A percentile compares a stretch with the other conserved stretches of the same genome.
These are phyloP conservation scores for Tolypocladium ovalisporum DNA, from an alignment of 2,329 filamentous ascomycete genomes.

Conservation along the genomic window DNA sequence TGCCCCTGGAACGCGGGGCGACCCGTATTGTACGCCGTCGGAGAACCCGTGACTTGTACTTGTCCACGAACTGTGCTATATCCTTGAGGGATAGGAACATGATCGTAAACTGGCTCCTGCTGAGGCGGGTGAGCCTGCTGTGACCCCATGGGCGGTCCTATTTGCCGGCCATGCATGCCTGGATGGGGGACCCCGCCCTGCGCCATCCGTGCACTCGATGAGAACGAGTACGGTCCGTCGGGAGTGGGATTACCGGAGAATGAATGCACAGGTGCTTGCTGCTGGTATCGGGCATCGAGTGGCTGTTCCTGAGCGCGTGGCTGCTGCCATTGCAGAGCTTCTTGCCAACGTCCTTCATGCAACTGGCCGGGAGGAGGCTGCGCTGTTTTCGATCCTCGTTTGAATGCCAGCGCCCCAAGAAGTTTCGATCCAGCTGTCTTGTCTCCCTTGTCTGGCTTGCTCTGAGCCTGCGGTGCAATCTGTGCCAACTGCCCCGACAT, in stretches of 20 bases:
- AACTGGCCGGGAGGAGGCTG: background rate
- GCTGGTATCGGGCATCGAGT: constrained; percentile 5
- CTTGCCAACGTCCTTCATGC: background rate
- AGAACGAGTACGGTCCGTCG: background rate
- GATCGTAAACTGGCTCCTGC: constrained; percentile 22
- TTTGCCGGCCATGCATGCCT: background rate
- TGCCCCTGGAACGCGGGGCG: constrained; percentile 4
- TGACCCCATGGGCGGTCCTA: background rate
- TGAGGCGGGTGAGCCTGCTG: background rate
- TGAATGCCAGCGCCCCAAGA: constrained; percentile 15
- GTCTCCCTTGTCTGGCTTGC: constrained; percentile 11
- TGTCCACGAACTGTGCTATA: constrained; percentile 27
- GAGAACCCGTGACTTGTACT: constrained; percentile 21
- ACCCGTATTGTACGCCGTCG: constrained; percentile 15
- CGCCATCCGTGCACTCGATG: background rate
- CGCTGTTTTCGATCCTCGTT: constrained; percentile 17
- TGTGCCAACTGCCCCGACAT: constrained; percentile 18
- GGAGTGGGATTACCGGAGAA: background rate
- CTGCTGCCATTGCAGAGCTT: constrained; percentile 4
- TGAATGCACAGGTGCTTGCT: background rate
- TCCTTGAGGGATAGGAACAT: constrained; percentile 24
- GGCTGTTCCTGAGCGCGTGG: constrained; percentile 4
- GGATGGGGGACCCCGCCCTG: background rate
- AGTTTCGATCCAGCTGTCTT: constrained; percentile 14
- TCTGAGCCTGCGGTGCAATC: constrained; percentile 5